These are phyloP conservation scores for Rhododendron ferrugineum DNA, from an alignment of 148 eudicot species.

Conservation along the genomic window DNA sequence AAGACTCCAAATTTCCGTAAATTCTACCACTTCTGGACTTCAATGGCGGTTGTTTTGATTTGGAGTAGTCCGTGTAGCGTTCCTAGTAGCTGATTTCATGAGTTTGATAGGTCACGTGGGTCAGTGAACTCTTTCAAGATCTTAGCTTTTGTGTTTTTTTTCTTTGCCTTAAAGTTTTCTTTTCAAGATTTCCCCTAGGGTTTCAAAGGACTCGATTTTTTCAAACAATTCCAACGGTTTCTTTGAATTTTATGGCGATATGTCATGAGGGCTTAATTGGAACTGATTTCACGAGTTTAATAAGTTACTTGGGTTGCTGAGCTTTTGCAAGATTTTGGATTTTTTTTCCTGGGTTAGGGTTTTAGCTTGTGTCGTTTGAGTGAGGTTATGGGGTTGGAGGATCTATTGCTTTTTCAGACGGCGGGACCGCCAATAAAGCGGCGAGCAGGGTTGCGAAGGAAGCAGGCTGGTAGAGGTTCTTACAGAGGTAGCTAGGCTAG, in stretches of 20 bases:
- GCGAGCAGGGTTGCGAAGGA: conserved; percentile 84
- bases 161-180: not conserved
- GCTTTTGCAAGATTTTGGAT: conserved; percentile 18
- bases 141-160: not conserved
- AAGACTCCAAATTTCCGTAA: not conserved
- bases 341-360: conserved; percentile 16
- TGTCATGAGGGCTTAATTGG: conserved; percentile 7
- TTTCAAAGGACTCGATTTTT: not conserved
- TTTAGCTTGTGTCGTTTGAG: conserved; percentile 23
- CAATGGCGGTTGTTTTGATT: not conserved
- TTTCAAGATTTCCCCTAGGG: not conserved
- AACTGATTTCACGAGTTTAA: conserved; percentile 19
- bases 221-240: not conserved
- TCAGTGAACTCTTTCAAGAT: not conserved
- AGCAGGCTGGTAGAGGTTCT: conserved; percentile 98
- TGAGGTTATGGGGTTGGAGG: conserved; percentile 55
- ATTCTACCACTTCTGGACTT: not conserved
- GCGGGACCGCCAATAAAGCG: conserved; percentile 85
- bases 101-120: not conserved
- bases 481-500: conserved; percentile 79
- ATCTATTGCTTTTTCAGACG: conserved; percentile 48
- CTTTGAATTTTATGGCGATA: not conserved
- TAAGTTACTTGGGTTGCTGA: conserved; percentile 25
- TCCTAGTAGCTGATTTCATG: not conserved
- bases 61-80: not conserved